A percentile compares a stretch with the other conserved stretches of the same genome.
Evolutionary conservation across 257 asterid genomes (phyloP).

Genomic region (Capsicum chinense): DNA sequence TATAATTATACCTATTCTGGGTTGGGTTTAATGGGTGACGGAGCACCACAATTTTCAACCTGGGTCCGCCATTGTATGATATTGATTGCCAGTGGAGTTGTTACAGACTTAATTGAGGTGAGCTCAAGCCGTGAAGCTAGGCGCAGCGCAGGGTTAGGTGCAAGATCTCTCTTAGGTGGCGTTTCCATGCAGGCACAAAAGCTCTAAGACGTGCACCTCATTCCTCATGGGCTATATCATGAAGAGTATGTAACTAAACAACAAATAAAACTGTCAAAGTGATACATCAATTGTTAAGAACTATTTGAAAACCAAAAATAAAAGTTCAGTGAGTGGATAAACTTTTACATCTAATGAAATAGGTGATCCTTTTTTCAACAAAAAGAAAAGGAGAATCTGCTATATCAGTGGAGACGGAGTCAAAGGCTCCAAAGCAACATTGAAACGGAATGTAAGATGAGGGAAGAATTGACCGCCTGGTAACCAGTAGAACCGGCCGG

Average conservation of each 20-base stretch:
- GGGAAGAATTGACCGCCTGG: background rate
- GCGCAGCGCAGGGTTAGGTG: background rate
- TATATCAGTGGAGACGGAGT: background rate
- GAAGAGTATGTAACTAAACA: background rate
- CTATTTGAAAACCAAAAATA: background rate
- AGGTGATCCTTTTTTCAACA: background rate
- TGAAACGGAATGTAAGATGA: background rate
- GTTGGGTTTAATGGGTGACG: no score
- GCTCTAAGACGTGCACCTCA: background rate
- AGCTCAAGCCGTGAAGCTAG: background rate
- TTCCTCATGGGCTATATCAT: background rate
- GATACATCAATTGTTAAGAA: background rate
- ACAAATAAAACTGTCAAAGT: background rate
- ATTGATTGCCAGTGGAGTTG: background rate
- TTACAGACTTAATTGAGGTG: background rate
- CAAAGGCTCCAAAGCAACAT: slow-evolving; percentile 20
- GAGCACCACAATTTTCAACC: no score
- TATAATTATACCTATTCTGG: no score
- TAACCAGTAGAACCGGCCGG: background rate
- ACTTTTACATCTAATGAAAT: background rate
- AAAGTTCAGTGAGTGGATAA: background rate
- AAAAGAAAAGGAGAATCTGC: background rate
- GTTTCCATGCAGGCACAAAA: slow-evolving; percentile 1
- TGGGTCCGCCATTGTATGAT: no score
- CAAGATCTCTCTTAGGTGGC: background rate